A percentile compares a stretch with the other conserved stretches of the same genome.
These are phyloP conservation scores for Verticillium klebahnii DNA, from an alignment of 2,329 filamentous ascomycete species.

Conservation along the genomic window DNA sequence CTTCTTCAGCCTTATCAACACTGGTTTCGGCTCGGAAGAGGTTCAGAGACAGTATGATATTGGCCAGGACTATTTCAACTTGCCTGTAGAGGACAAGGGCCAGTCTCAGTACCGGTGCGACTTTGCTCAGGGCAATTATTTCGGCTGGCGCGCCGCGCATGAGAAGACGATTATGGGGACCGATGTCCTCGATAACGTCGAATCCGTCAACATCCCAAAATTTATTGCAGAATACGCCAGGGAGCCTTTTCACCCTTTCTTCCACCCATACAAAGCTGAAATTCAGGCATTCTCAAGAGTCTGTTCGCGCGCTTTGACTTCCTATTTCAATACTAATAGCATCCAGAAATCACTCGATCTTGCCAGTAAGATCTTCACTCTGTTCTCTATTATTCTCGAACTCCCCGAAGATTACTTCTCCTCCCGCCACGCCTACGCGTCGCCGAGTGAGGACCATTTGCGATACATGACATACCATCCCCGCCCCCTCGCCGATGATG, in stretches of 20 bases:
- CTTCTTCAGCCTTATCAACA: constrained; percentile 52
- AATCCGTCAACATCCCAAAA: constrained; percentile 51
- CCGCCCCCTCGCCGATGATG: constrained; percentile 34
- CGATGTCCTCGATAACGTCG: constrained; percentile 40
- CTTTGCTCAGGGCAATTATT: constrained; percentile 40
- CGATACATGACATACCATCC: constrained; percentile 52
- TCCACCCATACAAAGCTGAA: constrained; percentile 32
- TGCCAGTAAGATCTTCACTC: constrained; percentile 18
- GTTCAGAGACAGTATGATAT: constrained; percentile 50
- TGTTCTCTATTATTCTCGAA: constrained; percentile 44
- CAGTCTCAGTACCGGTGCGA: constrained; percentile 43
- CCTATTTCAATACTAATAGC: constrained; percentile 17
- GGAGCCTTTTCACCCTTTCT: constrained; percentile 31
- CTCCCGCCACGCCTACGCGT: constrained; percentile 47
- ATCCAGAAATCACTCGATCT: constrained; percentile 24
- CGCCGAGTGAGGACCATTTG: constrained; percentile 47
- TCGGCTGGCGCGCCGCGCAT: constrained; percentile 37
- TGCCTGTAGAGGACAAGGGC: constrained; percentile 38
- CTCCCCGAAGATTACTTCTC: constrained; percentile 49
- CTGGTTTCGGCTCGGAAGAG: constrained; percentile 45
- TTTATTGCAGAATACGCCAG: constrained; percentile 34
- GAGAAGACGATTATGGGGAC: constrained; percentile 24
- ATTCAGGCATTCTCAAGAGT: constrained; percentile 44
- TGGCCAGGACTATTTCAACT: constrained; percentile 45
- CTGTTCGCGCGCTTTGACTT: constrained; percentile 27